Evolutionary conservation across 2,329 filamentous ascomycete genomes (phyloP).

Genomic region (Scolecobasidium constrictum): DNA sequence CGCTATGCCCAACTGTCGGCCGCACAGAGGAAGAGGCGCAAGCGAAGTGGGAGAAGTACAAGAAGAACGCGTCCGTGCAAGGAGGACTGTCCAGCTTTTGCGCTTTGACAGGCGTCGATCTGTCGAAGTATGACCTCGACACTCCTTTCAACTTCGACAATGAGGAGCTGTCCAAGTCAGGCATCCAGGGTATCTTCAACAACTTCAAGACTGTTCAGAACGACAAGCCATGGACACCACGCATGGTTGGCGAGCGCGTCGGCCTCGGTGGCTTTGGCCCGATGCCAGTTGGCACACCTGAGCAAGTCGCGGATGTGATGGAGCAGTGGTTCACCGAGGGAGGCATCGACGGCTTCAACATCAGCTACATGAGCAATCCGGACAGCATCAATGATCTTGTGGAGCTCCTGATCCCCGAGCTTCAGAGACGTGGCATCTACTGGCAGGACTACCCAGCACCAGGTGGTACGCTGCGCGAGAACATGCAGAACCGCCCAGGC

Average conservation of each 20-base stretch:
- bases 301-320: conserved; percentile 5
- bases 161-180: conserved; percentile 38
- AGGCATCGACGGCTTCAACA: conserved; percentile 1
- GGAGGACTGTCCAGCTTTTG: conserved; percentile 46
- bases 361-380: conserved; percentile 1
- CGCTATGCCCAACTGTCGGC: conserved; percentile 24
- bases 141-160: conserved; percentile 27
- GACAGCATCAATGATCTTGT: conserved; percentile 40
- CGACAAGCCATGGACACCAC: conserved; percentile 13
- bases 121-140: conserved; percentile 39
- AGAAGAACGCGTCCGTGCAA: conserved; percentile 42
- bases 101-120: conserved; percentile 50
- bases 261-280: conserved; percentile 17
- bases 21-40: conserved; percentile 35
- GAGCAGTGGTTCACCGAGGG: conserved; percentile 1
- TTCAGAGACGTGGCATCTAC: conserved; percentile 46
- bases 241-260: conserved; percentile 19
- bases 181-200: conserved; percentile 20
- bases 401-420: conserved; percentile 49
- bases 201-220: conserved; percentile 4
- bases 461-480: conserved; percentile 46
- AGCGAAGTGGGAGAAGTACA: conserved; percentile 39
- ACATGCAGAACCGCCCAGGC: conserved; percentile 37
- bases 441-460: conserved; percentile 36
- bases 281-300: conserved; percentile 26